Conservation (phyloP, 2,329 filamentous ascomycete genomes). For the Aspergillus oerlinghausenensis region DNA sequence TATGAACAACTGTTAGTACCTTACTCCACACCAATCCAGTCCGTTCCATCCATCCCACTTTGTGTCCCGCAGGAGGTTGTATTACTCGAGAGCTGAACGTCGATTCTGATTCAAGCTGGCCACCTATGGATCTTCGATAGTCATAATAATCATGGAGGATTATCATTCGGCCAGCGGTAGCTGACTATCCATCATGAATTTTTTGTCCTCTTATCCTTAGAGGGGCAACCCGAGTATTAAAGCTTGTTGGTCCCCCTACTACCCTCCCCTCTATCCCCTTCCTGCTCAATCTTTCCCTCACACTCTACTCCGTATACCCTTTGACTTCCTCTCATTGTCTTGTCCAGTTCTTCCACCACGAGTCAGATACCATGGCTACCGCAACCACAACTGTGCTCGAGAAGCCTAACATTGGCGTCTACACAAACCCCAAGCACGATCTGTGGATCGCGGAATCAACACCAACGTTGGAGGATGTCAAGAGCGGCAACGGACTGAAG, state of each 20-base stretch:
- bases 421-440: slow-evolving; percentile 88
- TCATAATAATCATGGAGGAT: not conserved
- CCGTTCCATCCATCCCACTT: not conserved
- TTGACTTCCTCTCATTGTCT: not conserved
- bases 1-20: too few species aligned
- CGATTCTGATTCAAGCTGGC: not conserved
- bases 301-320: slow-evolving; percentile 1
- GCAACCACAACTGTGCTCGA: slow-evolving; percentile 40
- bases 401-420: slow-evolving; percentile 92
- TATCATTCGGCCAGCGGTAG: not conserved
- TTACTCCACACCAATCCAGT: slow-evolving; percentile 1
- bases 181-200: slow-evolving; percentile 1
- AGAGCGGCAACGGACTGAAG: slow-evolving; percentile 63
- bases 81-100: not conserved
- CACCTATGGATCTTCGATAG: not conserved
- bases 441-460: slow-evolving; percentile 79
- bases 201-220: slow-evolving; percentile 7
- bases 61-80: slow-evolving; percentile 6
- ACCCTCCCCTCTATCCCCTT: slow-evolving; percentile 7
- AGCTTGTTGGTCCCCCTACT: slow-evolving; percentile 15
- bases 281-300: slow-evolving; percentile 1
- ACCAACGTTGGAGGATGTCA: slow-evolving; percentile 71
- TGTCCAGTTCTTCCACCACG: not conserved
- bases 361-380: slow-evolving; percentile 22
- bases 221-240: slow-evolving; percentile 17